Evolutionary conservation across 1,284 basidiomycete species (phyloP).

Genomic region (Albatrellus sp.): DNA sequence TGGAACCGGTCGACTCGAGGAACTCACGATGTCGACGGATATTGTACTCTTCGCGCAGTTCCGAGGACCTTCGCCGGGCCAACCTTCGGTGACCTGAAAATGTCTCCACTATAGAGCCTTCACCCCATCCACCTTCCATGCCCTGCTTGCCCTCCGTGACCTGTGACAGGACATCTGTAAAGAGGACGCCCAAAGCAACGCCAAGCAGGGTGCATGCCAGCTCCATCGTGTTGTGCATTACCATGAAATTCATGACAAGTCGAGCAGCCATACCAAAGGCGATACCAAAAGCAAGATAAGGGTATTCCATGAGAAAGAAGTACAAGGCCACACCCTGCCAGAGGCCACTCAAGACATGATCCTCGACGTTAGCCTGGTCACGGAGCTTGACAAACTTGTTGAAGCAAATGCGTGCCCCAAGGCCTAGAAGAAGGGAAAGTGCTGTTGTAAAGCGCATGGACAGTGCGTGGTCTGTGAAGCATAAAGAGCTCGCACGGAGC

Average conservation of each 20-base stretch:
- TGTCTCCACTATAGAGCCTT: slow-evolving; percentile 10
- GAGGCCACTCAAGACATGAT: slow-evolving; percentile 54
- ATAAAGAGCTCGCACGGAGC: neutral
- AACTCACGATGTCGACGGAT: slow-evolving; percentile 13
- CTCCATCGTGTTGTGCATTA: slow-evolving; percentile 36
- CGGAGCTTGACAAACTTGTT: slow-evolving; percentile 34
- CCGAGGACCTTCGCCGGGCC: slow-evolving; percentile 20
- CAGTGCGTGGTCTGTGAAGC: slow-evolving; percentile 8
- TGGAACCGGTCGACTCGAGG: slow-evolving; percentile 9
- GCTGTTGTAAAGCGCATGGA: slow-evolving; percentile 12
- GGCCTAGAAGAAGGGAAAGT: slow-evolving; percentile 27
- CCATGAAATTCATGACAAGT: slow-evolving; percentile 45
- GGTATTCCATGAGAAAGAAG: slow-evolving; percentile 43
- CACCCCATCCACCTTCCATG: slow-evolving; percentile 11
- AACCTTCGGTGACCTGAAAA: slow-evolving; percentile 12
- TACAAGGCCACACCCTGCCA: slow-evolving; percentile 68
- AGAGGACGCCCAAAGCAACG: slow-evolving; percentile 47
- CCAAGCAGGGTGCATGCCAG: slow-evolving; percentile 48
- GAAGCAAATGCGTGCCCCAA: slow-evolving; percentile 59
- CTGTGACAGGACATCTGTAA: slow-evolving; percentile 54
- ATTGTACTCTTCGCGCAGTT: slow-evolving; percentile 11
- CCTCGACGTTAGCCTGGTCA: slow-evolving; percentile 30
- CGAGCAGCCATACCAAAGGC: slow-evolving; percentile 45
- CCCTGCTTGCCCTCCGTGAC: slow-evolving; percentile 34
- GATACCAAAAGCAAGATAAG: slow-evolving; percentile 39